Base-by-base conservation (phyloP, 108 stramenopile species). In the Aureococcus anophagefferens region DNA sequence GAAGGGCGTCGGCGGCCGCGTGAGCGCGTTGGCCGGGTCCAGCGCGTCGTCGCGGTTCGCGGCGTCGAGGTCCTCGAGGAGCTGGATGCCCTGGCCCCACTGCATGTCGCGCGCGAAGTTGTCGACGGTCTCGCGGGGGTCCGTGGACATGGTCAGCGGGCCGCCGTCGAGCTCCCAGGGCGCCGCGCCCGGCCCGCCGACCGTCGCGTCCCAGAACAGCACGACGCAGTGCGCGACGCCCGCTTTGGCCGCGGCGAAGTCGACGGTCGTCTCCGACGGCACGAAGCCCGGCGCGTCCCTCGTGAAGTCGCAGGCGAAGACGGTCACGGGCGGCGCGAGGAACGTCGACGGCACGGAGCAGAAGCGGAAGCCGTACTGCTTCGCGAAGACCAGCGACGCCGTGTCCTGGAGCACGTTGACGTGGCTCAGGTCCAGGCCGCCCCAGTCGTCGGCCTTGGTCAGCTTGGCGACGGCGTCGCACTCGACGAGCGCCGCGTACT, bases 321-420 rank as follows among this genome's bases (percentile, higher is more conserved):
- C 51, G 21, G 17, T 1, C 0, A 59, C 25, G 21, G 51, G 1
- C 51, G 14, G 21, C 21, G 51, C 51, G 51, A 59, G 51, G 51
- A 16, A 25, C 51, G 7, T 3, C 51, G 51, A 59, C 17, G 51
- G 51, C 21, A 59, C 51, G 25, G 17, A 18, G 21, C 21, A 18
- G 25, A 59, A 59, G 25, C 51, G 51, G 51, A 59, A 59, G 21
- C 51, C 51, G 51, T 59, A 59, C 51, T 59, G 51, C 51, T 59
- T 59, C 21, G 51, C 25, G 51, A 59, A 59, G 51, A 59, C 51
- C 21, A 59, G 25, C 7, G 51, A 59, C 21, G 51, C 51, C 51
- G 51, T 59, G 51, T 59, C 51, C 51, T 59, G 51, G 51, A 59
- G 51, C 7, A 59, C 51, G 51, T 59, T 59, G 21, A 59, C 51